Conservation (phyloP, 306 rosid species). For the Purshia tridentata region DNA sequence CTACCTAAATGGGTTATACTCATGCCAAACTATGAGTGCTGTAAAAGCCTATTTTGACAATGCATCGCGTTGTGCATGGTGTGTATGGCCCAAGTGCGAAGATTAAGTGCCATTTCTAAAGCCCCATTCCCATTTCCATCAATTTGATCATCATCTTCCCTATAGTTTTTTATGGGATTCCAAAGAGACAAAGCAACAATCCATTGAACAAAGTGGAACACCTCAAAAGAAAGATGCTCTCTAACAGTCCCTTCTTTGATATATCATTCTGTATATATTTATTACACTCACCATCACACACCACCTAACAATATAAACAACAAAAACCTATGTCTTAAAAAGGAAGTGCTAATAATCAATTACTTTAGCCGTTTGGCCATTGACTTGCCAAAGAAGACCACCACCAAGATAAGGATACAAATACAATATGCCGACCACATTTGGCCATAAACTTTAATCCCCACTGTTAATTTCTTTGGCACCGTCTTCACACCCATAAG, state of each 20-base stretch:
- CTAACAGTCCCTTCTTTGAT: background rate
- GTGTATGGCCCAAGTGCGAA: background rate
- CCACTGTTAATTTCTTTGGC: background rate
- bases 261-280: background rate
- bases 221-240: constrained; percentile 24
- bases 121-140: background rate
- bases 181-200: background rate
- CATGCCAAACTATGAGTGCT: background rate
- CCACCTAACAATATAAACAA: constrained; percentile 10
- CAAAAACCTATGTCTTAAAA: background rate
- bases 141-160: background rate
- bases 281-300: constrained; percentile 13
- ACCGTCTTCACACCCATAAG: constrained; percentile 5
- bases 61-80: too few relatives aligned
- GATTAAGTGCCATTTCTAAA: background rate
- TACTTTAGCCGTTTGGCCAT: constrained; percentile 5
- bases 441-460: background rate
- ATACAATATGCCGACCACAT: background rate
- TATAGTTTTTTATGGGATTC: constrained; percentile 9
- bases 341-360: background rate
- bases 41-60: background rate
- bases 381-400: constrained; percentile 19
- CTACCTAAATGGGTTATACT: background rate
- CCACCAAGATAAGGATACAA: background rate
- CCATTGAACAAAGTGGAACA: constrained; percentile 14